These are phyloP conservation scores for Dorcoceras hygrometricum DNA, from an alignment of 257 asterid species.

Conservation along the genomic window DNA sequence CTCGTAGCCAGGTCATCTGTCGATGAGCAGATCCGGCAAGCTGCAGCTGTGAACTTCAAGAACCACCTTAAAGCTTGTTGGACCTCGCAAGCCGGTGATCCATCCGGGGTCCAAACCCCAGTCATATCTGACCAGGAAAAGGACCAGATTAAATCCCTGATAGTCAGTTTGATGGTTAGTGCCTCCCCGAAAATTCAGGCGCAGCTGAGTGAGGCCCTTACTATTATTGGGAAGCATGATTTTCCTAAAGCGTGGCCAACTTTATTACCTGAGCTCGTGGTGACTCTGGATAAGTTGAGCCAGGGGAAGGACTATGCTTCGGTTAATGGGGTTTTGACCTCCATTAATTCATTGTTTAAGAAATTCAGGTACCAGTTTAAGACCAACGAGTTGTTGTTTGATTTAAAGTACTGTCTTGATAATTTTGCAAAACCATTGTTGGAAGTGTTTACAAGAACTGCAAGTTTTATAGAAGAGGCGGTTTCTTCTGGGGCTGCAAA, in stretches of 20 bases:
- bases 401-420: slow-evolving; percentile 81
- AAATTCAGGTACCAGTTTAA: slow-evolving; percentile 71
- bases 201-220: slow-evolving; percentile 81
- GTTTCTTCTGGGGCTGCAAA: slow-evolving; percentile 41
- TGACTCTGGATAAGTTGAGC: slow-evolving; percentile 49
- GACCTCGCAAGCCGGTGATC: slow-evolving; percentile 41
- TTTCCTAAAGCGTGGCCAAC: slow-evolving; percentile 72
- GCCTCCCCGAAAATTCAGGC: slow-evolving; percentile 62
- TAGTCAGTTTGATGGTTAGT: slow-evolving; percentile 65
- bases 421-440: slow-evolving; percentile 67
- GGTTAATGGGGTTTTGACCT: slow-evolving; percentile 70
- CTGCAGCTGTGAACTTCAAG: slow-evolving; percentile 89
- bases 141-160: slow-evolving; percentile 68
- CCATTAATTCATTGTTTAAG: slow-evolving; percentile 67
- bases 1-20: slow-evolving; percentile 71
- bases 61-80: slow-evolving; percentile 79
- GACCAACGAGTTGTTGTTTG: slow-evolving; percentile 65
- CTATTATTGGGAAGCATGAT: slow-evolving; percentile 79
- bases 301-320: slow-evolving; percentile 68
- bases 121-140: slow-evolving; percentile 62
- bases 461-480: slow-evolving; percentile 47
- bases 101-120: slow-evolving; percentile 13
- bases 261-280: slow-evolving; percentile 76
- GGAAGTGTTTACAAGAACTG: slow-evolving; percentile 67
- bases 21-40: slow-evolving; percentile 84